Evolutionary conservation across 768 basidiomycete genomes (phyloP).

Genomic region (Leccinum obscurum): DNA sequence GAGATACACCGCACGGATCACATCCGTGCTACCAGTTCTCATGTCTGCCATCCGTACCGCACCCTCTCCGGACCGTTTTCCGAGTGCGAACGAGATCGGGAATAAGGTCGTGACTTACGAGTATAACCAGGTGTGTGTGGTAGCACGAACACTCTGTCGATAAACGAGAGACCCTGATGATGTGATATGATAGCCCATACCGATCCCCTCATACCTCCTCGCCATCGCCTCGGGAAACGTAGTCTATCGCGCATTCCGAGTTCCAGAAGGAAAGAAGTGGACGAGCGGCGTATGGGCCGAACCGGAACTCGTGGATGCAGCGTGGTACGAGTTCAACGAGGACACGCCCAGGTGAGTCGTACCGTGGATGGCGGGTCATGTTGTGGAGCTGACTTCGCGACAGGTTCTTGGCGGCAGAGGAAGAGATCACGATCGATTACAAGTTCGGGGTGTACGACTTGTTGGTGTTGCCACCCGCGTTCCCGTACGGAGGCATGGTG

Average conservation of each 20-base stretch:
- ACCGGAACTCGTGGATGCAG: slow-evolving; percentile 74
- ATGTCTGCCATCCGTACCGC: slow-evolving; percentile 83
- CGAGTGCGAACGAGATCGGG: slow-evolving; percentile 68
- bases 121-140: slow-evolving; percentile 67
- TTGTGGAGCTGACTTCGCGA: background rate
- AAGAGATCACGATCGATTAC: slow-evolving; percentile 72
- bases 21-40: slow-evolving; percentile 76
- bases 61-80: slow-evolving; percentile 67
- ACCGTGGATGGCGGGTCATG: background rate
- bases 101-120: slow-evolving; percentile 69
- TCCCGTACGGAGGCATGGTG: slow-evolving; percentile 91
- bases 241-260: slow-evolving; percentile 64
- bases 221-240: slow-evolving; percentile 89
- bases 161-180: background rate
- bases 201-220: slow-evolving; percentile 86
- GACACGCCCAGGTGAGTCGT: slow-evolving; percentile 67
- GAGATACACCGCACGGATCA: slow-evolving; percentile 77
- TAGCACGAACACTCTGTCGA: background rate
- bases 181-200: slow-evolving; percentile 50
- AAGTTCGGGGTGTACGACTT: slow-evolving; percentile 87
- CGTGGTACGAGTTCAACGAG: slow-evolving; percentile 87
- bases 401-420: slow-evolving; percentile 72
- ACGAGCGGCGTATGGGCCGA: slow-evolving; percentile 89
- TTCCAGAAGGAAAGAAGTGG: slow-evolving; percentile 66
- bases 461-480: slow-evolving; percentile 84